Conservation (phyloP, 2,329 filamentous ascomycete genomes). For the Zarea fungicola region DNA sequence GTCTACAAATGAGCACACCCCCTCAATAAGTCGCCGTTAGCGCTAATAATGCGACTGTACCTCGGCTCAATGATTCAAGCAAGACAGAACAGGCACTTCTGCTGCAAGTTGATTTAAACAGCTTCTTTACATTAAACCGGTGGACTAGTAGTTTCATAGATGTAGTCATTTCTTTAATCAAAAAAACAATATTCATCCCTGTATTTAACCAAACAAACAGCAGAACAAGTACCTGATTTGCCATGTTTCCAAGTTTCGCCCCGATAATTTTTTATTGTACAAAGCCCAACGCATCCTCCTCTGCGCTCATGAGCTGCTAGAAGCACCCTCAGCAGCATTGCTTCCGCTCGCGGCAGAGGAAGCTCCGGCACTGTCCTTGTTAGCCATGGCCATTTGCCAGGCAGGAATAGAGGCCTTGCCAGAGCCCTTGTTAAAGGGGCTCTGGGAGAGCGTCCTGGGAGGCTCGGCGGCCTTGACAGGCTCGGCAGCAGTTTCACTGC, state of each 20-base stretch:
- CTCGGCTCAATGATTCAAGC: slow-evolving; percentile 6
- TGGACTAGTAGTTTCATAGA: too few relatives aligned
- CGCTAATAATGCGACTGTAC: too few relatives aligned
- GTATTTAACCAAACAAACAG: slow-evolving; percentile 7
- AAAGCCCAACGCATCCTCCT: background rate
- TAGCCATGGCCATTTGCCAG: slow-evolving; percentile 71
- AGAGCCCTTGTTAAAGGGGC: slow-evolving; percentile 28
- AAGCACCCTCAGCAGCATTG: slow-evolving; percentile 21
- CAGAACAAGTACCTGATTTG: background rate
- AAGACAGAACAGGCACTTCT: too few relatives aligned
- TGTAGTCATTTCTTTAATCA: too few relatives aligned
- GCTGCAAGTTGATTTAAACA: too few relatives aligned
- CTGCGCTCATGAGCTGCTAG: slow-evolving; percentile 12
- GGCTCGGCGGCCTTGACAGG: slow-evolving; percentile 24
- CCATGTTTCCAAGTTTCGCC: background rate
- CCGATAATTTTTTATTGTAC: slow-evolving; percentile 7
- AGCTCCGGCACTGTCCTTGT: slow-evolving; percentile 35
- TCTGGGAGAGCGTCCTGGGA: slow-evolving; percentile 26
- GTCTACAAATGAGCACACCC: too few relatives aligned
- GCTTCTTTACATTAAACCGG: too few relatives aligned
- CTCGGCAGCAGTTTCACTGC: slow-evolving; percentile 24
- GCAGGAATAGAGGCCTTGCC: slow-evolving; percentile 67
- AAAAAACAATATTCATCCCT: background rate
- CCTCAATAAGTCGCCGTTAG: too few relatives aligned
- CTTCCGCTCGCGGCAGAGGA: slow-evolving; percentile 18